Percentiles rank a stretch among this genome's conserved stretches.
These are phyloP conservation scores for Xylaria polymorpha DNA, from an alignment of 2,329 filamentous ascomycete genomes.

Conservation along the genomic window DNA sequence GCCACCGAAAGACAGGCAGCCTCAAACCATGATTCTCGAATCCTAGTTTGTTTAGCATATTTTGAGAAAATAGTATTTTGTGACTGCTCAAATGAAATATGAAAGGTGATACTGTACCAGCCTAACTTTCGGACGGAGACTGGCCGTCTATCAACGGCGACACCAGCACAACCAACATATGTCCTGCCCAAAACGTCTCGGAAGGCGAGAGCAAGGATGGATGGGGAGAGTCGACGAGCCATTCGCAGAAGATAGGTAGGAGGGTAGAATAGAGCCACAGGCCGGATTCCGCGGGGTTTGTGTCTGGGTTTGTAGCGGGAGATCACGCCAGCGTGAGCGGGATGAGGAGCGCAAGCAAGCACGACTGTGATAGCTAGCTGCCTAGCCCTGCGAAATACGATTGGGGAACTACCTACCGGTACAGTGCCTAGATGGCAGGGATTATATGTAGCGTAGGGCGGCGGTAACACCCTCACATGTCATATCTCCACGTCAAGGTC, in stretches of 20 bases:
- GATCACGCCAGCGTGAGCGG: conserved; percentile 27
- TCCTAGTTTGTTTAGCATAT: conserved; percentile 47
- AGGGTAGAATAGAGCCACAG: conserved; percentile 56
- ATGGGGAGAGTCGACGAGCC: conserved; percentile 61
- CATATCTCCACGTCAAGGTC: neutral
- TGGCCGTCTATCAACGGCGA: conserved; percentile 32
- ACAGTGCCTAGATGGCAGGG: neutral
- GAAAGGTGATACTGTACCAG: neutral
- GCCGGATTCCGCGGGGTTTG: conserved; percentile 26
- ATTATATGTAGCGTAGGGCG: neutral
- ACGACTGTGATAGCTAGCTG: too few relatives aligned
- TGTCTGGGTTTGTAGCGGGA: conserved; percentile 7
- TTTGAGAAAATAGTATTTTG: conserved; percentile 65
- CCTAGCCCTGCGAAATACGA: too few relatives aligned
- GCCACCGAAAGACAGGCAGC: conserved; percentile 50
- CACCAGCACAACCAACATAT: conserved; percentile 49
- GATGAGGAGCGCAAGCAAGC: conserved; percentile 7
- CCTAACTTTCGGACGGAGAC: too few relatives aligned
- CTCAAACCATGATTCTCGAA: conserved; percentile 50
- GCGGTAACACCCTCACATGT: too few relatives aligned
- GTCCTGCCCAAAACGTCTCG: conserved; percentile 54
- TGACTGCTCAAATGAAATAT: conserved; percentile 50
- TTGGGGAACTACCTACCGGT: neutral
- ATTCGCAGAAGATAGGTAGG: conserved; percentile 64
- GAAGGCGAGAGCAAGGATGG: conserved; percentile 68